A percentile compares a stretch with the other conserved stretches of the same genome.
Conservation (phyloP, 106 monocot species). For the Acanthochlamys bracteata region DNA sequence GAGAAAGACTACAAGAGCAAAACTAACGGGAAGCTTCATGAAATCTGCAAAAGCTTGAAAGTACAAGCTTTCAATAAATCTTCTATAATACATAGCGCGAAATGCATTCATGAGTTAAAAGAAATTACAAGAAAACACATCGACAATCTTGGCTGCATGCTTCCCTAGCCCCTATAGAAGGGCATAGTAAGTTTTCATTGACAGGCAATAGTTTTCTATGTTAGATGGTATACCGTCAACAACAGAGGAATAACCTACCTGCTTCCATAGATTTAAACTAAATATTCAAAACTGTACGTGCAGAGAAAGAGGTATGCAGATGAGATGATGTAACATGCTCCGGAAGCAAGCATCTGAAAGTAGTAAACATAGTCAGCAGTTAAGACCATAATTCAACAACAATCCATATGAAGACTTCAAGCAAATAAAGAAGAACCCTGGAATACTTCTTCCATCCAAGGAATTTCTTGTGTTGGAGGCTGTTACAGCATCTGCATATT, state of each 20-base stretch:
- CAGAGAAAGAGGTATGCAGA: constrained; percentile 33
- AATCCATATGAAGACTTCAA: not conserved
- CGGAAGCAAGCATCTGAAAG: constrained; percentile 33
- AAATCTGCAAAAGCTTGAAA: not conserved
- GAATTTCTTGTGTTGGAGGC: constrained; percentile 60
- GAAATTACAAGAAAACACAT: constrained; percentile 36
- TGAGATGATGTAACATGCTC: constrained; percentile 33
- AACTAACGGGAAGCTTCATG: not conserved
- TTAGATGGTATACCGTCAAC: not conserved
- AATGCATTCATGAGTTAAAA: constrained; percentile 25
- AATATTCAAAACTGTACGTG: constrained; percentile 40
- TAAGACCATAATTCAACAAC: not conserved
- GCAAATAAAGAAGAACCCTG: constrained; percentile 30
- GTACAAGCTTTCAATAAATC: not conserved
- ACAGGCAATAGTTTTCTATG: not conserved
- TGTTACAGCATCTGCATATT: constrained; percentile 68
- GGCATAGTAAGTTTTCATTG: constrained; percentile 8
- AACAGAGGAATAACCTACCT: constrained; percentile 14
- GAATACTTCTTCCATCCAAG: constrained; percentile 91
- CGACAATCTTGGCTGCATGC: constrained; percentile 28
- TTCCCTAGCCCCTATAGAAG: constrained; percentile 36
- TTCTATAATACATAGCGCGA: not conserved
- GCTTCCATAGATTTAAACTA: constrained; percentile 48
- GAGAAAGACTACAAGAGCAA: not conserved
- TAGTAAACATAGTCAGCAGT: not conserved